Evolutionary conservation across 306 rosid genomes (phyloP).

Genomic region (Casuarina glauca): DNA sequence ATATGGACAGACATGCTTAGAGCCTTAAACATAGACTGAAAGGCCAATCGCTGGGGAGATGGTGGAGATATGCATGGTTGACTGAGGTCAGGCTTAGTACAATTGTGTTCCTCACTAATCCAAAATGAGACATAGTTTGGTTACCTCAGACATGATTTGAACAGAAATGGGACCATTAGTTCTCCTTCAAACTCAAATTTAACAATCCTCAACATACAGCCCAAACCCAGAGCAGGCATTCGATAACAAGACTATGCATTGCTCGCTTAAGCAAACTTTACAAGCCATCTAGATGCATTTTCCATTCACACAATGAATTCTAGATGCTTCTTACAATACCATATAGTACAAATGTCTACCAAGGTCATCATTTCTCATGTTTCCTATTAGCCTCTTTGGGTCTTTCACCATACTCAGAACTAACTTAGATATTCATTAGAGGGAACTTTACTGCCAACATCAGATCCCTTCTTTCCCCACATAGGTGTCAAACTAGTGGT

Average conservation of each 20-base stretch:
- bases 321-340: background rate
- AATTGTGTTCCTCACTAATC: background rate
- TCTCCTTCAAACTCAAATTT: background rate
- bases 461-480: background rate
- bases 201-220: background rate
- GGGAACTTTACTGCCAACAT: background rate
- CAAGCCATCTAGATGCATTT: background rate
- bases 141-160: background rate
- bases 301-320: background rate
- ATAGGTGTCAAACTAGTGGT: background rate
- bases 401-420: background rate
- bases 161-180: background rate
- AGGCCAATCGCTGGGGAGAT: background rate
- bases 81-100: background rate
- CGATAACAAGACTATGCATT: background rate
- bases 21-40: background rate
- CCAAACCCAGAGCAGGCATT: background rate
- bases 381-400: background rate
- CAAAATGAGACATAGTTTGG: background rate
- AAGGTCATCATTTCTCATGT: background rate
- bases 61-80: background rate
- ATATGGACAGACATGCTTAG: background rate
- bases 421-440: background rate
- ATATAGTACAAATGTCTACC: background rate
- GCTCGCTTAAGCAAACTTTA: background rate